Evolutionary conservation across 192 early-diverging fungal species (phyloP).

Genomic region (Gryganskiella cystojenkinii): DNA sequence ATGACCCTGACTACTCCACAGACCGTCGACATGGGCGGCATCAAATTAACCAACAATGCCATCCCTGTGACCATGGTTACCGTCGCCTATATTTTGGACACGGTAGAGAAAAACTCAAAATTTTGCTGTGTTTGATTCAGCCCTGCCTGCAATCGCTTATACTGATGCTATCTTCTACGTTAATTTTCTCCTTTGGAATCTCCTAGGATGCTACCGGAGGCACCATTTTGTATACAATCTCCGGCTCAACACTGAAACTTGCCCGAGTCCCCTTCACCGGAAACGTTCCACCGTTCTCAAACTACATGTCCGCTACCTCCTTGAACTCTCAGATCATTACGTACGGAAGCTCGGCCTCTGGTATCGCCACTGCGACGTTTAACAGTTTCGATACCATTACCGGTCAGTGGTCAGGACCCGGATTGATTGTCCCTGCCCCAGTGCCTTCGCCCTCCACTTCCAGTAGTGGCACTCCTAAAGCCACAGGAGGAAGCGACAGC

Average conservation of each 20-base stretch:
- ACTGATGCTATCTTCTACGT: background rate
- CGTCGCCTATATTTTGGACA: slow-evolving; percentile 37
- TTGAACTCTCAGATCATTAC: slow-evolving; percentile 16
- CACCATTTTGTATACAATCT: slow-evolving; percentile 12
- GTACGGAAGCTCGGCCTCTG: slow-evolving; percentile 14
- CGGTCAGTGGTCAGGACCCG: slow-evolving; percentile 29
- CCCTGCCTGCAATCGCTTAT: background rate
- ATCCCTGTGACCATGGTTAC: slow-evolving; percentile 28
- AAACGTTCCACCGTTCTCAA: slow-evolving; percentile 26
- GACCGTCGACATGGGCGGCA: slow-evolving; percentile 31
- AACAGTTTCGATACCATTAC: slow-evolving; percentile 29
- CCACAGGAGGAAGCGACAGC: background rate
- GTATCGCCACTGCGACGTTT: slow-evolving; percentile 3
- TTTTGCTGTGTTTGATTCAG: too few species aligned
- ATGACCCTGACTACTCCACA: slow-evolving; percentile 15
- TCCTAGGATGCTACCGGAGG: slow-evolving; percentile 11
- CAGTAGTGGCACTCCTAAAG: background rate
- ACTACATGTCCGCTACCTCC: slow-evolving; percentile 14
- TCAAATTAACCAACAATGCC: slow-evolving; percentile 24
- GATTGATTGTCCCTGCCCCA: slow-evolving; percentile 18
- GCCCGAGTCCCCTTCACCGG: slow-evolving; percentile 18
- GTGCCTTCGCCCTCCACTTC: background rate
- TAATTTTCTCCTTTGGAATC: background rate
- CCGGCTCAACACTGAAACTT: slow-evolving; percentile 4
- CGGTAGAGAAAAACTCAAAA: slow-evolving; percentile 12